Percentiles rank a stretch among this genome's conserved stretches.
Evolutionary conservation across 2,329 filamentous ascomycete species (phyloP).

Genomic region (Aspergillus awamori): DNA sequence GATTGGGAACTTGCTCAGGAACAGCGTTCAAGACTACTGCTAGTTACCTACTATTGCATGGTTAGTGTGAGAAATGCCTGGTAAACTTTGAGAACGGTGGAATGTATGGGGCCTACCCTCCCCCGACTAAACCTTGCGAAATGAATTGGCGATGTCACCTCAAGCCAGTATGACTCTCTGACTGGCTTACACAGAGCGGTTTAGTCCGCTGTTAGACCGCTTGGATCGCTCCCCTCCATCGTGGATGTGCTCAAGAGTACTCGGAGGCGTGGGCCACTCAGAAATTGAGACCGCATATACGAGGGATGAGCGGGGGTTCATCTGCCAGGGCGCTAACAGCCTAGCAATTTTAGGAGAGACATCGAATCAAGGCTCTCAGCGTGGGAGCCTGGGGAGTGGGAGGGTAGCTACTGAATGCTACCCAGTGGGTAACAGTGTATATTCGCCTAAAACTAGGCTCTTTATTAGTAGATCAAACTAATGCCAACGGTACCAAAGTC

Average conservation of each 20-base stretch:
- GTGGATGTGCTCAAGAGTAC: background rate
- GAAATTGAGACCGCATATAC: background rate
- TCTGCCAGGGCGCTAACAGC: background rate
- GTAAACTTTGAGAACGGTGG: slow-evolving; percentile 6
- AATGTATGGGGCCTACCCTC: slow-evolving; percentile 5
- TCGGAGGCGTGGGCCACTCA: background rate
- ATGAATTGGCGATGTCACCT: slow-evolving; percentile 8
- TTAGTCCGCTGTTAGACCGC: slow-evolving; percentile 2
- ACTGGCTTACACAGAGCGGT: slow-evolving; percentile 1
- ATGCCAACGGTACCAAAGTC: slow-evolving; percentile 2
- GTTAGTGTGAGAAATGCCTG: background rate
- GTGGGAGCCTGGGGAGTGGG: background rate
- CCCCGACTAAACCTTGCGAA: background rate
- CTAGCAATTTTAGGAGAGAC: background rate
- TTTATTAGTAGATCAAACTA: slow-evolving; percentile 5
- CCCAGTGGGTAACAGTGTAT: background rate
- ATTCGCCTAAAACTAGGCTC: background rate
- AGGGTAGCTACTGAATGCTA: background rate
- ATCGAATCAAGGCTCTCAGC: background rate
- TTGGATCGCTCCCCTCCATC: slow-evolving; percentile 1
- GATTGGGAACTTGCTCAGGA: background rate
- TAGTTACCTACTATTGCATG: background rate
- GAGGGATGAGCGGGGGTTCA: background rate
- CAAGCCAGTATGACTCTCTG: background rate
- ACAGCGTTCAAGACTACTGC: background rate